Conservation (phyloP, 805 yeast species). For the Candida dajiaensis region DNA sequence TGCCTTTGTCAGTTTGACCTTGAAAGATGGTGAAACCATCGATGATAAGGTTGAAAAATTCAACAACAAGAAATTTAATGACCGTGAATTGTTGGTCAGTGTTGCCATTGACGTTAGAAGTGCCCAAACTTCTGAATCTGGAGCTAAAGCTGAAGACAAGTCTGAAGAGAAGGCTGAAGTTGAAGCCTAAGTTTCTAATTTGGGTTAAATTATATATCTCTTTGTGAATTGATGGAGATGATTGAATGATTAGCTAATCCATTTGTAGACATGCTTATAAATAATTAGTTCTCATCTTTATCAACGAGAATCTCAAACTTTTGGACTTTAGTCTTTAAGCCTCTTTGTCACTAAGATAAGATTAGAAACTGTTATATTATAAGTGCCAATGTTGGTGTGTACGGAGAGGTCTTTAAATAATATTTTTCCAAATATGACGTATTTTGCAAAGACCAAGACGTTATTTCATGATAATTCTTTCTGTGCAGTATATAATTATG, state of each 20-base stretch:
- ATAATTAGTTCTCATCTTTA: too few species aligned
- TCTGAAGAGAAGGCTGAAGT: slow-evolving; percentile 1
- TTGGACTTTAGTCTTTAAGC: too few species aligned
- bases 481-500: too few species aligned
- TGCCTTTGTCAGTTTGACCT: slow-evolving; percentile 50
- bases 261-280: background rate
- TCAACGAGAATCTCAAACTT: too few species aligned
- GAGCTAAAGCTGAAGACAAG: slow-evolving; percentile 12
- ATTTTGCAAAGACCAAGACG: too few species aligned
- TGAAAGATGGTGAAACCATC: slow-evolving; percentile 34
- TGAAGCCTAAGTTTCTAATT: background rate
- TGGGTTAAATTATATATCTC: background rate
- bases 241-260: slow-evolving; percentile 1
- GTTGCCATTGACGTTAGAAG: slow-evolving; percentile 61
- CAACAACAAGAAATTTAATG: slow-evolving; percentile 61
- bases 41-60: slow-evolving; percentile 63
- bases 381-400: too few species aligned
- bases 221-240: slow-evolving; percentile 2
- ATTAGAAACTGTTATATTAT: too few species aligned
- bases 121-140: slow-evolving; percentile 26
- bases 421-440: too few species aligned
- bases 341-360: too few species aligned
- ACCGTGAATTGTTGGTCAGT: slow-evolving; percentile 59
- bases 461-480: too few species aligned
- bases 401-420: too few species aligned